phyloP scores from a whole-genome alignment of 495 filamentous ascomycete genomes.

The Hypoxylon fragiforme region DNA sequence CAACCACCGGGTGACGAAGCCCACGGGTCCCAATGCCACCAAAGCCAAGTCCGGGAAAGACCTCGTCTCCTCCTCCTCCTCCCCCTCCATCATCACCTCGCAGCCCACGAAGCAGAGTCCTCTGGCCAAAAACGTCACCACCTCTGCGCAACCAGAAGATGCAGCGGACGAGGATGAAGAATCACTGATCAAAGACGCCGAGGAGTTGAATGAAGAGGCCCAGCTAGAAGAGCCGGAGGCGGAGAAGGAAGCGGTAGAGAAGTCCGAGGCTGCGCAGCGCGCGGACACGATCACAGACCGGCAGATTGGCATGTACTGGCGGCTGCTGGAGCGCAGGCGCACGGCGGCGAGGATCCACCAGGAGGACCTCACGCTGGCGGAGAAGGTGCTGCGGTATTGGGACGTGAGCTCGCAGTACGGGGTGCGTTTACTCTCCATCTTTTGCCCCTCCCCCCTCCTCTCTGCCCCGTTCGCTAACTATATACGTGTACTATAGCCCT shows the following conservation, averaged over 20 bases:
- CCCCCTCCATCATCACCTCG: constrained; percentile 51
- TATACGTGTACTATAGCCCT: constrained; percentile 60
- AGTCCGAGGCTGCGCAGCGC: constrained; percentile 48
- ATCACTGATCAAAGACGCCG: too few species aligned
- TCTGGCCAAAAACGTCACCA: constrained; percentile 20
- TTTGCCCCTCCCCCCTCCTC: background rate
- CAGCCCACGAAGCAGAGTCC: constrained; percentile 44
- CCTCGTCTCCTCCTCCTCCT: too few species aligned
- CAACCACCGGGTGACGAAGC: constrained; percentile 74
- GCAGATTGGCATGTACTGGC: constrained; percentile 75
- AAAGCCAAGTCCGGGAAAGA: constrained; percentile 44
- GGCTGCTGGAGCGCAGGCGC: constrained; percentile 62
- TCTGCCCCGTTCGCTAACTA: constrained; percentile 12
- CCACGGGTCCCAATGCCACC: constrained; percentile 51
- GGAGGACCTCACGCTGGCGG: constrained; percentile 66
- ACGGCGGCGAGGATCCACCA: constrained; percentile 65
- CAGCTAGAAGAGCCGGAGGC: constrained; percentile 27
- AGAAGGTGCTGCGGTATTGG: constrained; percentile 87
- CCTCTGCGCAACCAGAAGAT: constrained; percentile 22
- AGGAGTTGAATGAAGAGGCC: too few species aligned
- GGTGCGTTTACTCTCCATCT: constrained; percentile 56
- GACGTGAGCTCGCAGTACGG: constrained; percentile 88
- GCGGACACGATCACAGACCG: constrained; percentile 64
- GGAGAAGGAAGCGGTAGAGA: constrained; percentile 23
- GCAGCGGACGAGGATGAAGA: too few species aligned